Evolutionary conservation across 2,329 filamentous ascomycete genomes (phyloP), one percentile per base, ranked within the genome.

Genomic region (Emmonsia crescens): DNA sequence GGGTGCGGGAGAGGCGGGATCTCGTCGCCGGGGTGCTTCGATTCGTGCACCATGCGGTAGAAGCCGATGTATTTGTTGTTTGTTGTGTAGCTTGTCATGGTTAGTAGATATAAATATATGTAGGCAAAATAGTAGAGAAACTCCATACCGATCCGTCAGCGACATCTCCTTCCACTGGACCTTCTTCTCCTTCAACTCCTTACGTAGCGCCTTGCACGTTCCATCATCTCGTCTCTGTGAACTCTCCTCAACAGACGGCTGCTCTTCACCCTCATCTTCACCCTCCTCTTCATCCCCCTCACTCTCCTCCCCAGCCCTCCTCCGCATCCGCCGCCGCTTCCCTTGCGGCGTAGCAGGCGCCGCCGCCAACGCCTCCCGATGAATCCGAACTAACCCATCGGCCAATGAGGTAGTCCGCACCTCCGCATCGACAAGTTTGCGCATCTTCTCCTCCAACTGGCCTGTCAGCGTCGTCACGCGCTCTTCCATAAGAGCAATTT

Each of bases 61-160:
- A 87, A 89, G 27, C 78, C 77, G 56, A 79, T 75, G 72, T 89
- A 89, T 59, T 79, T 75, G 66, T 86, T 83, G 68, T 87, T 78
- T 9, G 77, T 74, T 4, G 82, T 78, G 69, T 89, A 89, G 65
- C 73, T 75, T 58, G 52, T 44, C 58, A 65, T 60, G 66, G 55
- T 21, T 10, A 40, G 60, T 59, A 24, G 24, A 51, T 59, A 40
- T 75, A 0, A 36, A 24, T 14, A 8, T 16, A 16, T 14, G 24
- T 48, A 24, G 38, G 61, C 21, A 61, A 44, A 61, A 59, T 12
- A 56, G 42, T 3, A 29, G 21, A 57, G 33, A 40, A 46, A 27
- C 9, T 21, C 9, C 52, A 60, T 74, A 80, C 78, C 75, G 73
- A 49, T 75, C 67, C 8, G 72, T 74, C 67, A 80, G 70, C 1